Evolutionary conservation across 1,284 basidiomycete species (phyloP), one percentile per base, ranked within the genome.

Genomic region (Pholiota adiposa): DNA sequence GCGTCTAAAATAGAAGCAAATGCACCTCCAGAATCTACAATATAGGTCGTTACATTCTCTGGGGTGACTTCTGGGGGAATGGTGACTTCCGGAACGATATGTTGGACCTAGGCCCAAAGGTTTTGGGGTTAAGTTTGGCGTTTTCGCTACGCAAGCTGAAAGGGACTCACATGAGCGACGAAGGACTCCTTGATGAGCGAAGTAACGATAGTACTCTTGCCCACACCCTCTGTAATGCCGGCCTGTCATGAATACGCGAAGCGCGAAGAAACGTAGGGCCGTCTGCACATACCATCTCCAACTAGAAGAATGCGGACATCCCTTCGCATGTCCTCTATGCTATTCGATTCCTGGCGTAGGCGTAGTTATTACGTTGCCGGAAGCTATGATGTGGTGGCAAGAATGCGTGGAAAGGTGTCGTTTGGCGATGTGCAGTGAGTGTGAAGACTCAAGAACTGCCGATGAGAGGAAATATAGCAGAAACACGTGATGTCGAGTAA

Each of bases 61-160:
- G 96, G 93, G 18, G 95, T 96, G 49, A 97, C 94, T 76, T 96
- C 93, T 70, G 95, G 94, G 7, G 96, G 96, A 60, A 97, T 96
- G 4, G 96, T 97, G 50, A 97, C 94, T 76, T 97, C 95, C 14
- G 95, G 96, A 18, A 97, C 90, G 71, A 96, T 83, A 69, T 94
- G 93, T 75, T 92, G 94, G 58, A 94, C 94, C 93, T 93, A 67
- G 2, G 60, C 41, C n/a, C n/a, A n/a, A n/a, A n/a, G n/a, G n/a
- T n/a, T n/a, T n/a, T n/a, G n/a, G 56, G 11, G 60, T 40, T 38
- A 44, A 51, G 29, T n/a, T 44, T 38, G 54, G 29, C n/a, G n/a
- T 58, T 43, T 25, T n/a, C 14, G 54, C 21, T 2, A 11, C 5
- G 34, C 41, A 21, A 29, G 31, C 27, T 27, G 12, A 21, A 2